phyloP scores from a whole-genome alignment of 2,329 filamentous ascomycete species.

The Daldinia eschscholtzii region DNA sequence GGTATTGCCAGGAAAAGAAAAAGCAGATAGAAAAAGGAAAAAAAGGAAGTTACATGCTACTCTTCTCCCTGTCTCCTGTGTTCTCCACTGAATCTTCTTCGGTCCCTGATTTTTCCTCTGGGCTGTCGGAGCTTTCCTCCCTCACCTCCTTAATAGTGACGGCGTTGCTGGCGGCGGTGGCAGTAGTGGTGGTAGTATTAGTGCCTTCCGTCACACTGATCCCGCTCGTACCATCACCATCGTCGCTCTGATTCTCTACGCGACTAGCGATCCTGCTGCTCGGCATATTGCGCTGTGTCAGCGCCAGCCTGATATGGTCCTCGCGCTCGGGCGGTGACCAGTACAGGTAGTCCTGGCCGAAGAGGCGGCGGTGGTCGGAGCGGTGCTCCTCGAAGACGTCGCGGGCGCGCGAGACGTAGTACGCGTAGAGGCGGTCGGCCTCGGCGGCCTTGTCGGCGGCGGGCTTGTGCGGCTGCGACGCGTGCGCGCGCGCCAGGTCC shows the following conservation, averaged over 20 bases:
- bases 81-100: too few relatives aligned
- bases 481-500: slow-evolving; percentile 42
- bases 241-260: background rate
- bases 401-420: slow-evolving; percentile 39
- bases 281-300: slow-evolving; percentile 32
- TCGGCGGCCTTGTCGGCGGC: slow-evolving; percentile 21
- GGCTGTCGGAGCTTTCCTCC: slow-evolving; percentile 15
- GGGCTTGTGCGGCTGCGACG: slow-evolving; percentile 23
- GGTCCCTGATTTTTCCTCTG: background rate
- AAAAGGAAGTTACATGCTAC: slow-evolving; percentile 13
- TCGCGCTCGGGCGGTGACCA: slow-evolving; percentile 40
- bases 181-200: background rate
- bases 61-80: background rate
- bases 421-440: slow-evolving; percentile 30
- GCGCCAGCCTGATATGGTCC: slow-evolving; percentile 17
- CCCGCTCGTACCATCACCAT: background rate
- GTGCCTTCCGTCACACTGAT: background rate
- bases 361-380: slow-evolving; percentile 29
- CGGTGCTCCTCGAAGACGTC: slow-evolving; percentile 37
- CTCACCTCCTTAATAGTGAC: slow-evolving; percentile 6
- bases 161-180: background rate
- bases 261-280: slow-evolving; percentile 20
- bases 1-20: background rate
- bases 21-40: slow-evolving; percentile 10
- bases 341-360: slow-evolving; percentile 34